Base-by-base conservation (phyloP, 164 flowering plant species). In the Sedum album region DNA sequence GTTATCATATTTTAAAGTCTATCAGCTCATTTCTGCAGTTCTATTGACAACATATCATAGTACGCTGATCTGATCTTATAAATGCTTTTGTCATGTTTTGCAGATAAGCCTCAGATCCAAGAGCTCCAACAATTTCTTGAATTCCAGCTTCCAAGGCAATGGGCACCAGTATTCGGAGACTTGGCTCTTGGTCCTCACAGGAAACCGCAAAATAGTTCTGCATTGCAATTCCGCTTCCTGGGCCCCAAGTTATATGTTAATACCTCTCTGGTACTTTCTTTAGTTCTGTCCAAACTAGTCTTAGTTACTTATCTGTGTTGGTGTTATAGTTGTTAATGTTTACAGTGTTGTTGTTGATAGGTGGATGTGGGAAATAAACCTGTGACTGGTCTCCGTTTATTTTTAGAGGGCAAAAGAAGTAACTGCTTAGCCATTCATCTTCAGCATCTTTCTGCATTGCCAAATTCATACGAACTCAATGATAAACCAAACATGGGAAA, bases 391-490 rank as follows among this genome's bases (percentile, higher is more conserved):
- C 72, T 83, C 14, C 73, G 87, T 48, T 51, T 83, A 35, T 80
- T 77, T 65, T 69, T 83, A 68, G 86, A 83, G 68, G 84, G 84
- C 1, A 78, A 69, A 39, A 73, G 77, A 66, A 75, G 84, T 74
- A 81, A 83, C 67, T 72, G 81, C 53, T 68, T 83, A 55, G 83
- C 79, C 14, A 73, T 83, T 65, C 87, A 82, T 48, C 61, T 83
- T 62, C 87, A 83, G 66, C 85, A 83, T 67, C 83, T 83, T 66
- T 80, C 85, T 13, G 70, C 81, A 20, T 76, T 76, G 65, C 87
- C 87, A 17, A 77, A 74, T 39, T 65, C 78, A 49, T 73, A 81
- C 69, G 77, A 72, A 61, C 78, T 79, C 20, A 61, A 68, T 63
- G 73, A 69, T 11, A 41, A 71, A 68, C 23, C 42, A 33, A 68